phyloP scores from a whole-genome alignment of 441 rosid genomes.

The Biscutella laevigata region DNA sequence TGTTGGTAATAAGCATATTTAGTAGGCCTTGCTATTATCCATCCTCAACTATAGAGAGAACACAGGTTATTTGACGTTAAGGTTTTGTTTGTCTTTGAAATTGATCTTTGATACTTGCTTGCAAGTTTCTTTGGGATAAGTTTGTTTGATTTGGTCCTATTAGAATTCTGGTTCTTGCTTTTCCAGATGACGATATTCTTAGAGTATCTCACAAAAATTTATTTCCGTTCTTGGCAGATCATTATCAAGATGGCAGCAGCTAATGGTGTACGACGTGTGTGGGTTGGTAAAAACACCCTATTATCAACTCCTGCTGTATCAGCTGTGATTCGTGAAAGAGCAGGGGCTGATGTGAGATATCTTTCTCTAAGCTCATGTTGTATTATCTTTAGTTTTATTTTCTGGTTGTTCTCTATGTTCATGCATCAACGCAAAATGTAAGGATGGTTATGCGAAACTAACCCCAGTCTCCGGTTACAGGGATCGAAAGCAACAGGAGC shows the following conservation, averaged over 20 bases:
- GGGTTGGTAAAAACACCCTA: conserved; percentile 92
- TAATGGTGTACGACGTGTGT: conserved; percentile 84
- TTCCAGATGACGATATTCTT: not conserved
- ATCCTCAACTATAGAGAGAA: not conserved
- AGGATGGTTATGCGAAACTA: conserved; percentile 8
- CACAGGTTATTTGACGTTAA: not conserved
- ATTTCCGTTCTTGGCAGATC: conserved; percentile 39
- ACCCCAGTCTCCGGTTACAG: conserved; percentile 37
- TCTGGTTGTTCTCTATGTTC: conserved; percentile 2
- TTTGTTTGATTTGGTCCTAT: not conserved
- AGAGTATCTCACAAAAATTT: not conserved
- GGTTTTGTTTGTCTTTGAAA: conserved; percentile 3
- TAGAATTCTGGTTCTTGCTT: not conserved
- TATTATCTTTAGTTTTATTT: not conserved
- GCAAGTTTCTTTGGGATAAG: not conserved
- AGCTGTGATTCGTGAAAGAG: conserved; percentile 87
- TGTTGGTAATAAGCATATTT: not conserved
- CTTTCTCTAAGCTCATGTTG: conserved; percentile 3
- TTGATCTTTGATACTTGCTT: not conserved
- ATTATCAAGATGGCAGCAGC: conserved; percentile 91
- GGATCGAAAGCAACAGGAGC: conserved; percentile 89
- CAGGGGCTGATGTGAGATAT: conserved; percentile 77
- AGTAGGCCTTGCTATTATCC: not conserved
- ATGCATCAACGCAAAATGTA: not conserved
- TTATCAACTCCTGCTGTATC: conserved; percentile 99